Evolutionary conservation across 2,329 filamentous ascomycete species (phyloP).

Genomic region (Pleurostoma richardsiae): DNA sequence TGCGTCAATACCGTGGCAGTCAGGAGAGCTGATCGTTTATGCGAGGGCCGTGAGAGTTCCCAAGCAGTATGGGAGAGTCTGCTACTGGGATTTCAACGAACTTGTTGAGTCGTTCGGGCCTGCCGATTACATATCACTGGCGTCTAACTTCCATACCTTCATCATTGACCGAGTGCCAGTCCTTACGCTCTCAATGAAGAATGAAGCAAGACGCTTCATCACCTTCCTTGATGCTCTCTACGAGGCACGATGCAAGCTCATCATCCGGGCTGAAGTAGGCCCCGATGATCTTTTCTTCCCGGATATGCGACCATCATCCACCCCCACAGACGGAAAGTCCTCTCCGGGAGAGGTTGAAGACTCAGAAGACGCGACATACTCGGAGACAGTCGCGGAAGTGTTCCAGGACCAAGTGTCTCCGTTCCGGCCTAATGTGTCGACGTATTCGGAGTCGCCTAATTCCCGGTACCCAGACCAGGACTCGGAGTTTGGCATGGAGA

Average conservation of each 20-base stretch:
- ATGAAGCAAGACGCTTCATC: slow-evolving; percentile 76
- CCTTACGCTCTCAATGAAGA: slow-evolving; percentile 65
- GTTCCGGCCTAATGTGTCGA: slow-evolving; percentile 74
- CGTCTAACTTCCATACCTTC: slow-evolving; percentile 74
- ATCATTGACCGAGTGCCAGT: slow-evolving; percentile 67
- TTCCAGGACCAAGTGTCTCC: slow-evolving; percentile 74
- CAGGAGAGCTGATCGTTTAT: slow-evolving; percentile 48
- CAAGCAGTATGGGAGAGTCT: slow-evolving; percentile 49
- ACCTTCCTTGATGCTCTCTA: slow-evolving; percentile 77
- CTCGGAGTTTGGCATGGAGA: slow-evolving; percentile 44
- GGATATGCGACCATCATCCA: slow-evolving; percentile 31
- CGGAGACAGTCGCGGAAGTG: slow-evolving; percentile 67
- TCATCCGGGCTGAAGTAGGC: slow-evolving; percentile 61
- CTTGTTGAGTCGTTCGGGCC: slow-evolving; percentile 68
- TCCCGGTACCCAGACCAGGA: slow-evolving; percentile 51
- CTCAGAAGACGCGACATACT: slow-evolving; percentile 47
- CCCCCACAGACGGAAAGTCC: slow-evolving; percentile 27
- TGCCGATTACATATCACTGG: slow-evolving; percentile 78
- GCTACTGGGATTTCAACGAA: slow-evolving; percentile 62
- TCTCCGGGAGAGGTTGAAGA: slow-evolving; percentile 16
- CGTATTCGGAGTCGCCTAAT: slow-evolving; percentile 43
- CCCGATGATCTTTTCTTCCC: slow-evolving; percentile 79
- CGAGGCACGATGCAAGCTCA: slow-evolving; percentile 72
- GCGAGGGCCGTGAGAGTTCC: slow-evolving; percentile 59
- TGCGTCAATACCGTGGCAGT: slow-evolving; percentile 29